A percentile compares a stretch with the other conserved stretches of the same genome.
Evolutionary conservation across 805 yeast genomes (phyloP).

Genomic region (Starmerella bombicola): DNA sequence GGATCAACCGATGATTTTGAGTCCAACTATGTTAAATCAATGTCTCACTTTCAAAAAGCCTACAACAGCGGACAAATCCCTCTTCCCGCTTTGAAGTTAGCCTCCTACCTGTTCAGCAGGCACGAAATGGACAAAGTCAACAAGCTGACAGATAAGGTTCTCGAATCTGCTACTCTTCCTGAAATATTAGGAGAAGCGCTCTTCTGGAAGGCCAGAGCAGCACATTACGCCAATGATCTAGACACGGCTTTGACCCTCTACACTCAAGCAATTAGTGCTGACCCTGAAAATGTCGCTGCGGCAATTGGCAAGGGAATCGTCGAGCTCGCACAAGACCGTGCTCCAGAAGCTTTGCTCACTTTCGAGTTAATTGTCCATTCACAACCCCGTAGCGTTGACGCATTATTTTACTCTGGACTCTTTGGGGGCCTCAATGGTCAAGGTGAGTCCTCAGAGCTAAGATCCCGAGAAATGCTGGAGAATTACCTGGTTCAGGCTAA

Average conservation of each 20-base stretch:
- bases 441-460: slow-evolving; percentile 23
- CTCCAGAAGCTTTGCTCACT: slow-evolving; percentile 76
- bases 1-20: slow-evolving; percentile 48
- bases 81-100: slow-evolving; percentile 46
- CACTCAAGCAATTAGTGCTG: slow-evolving; percentile 54
- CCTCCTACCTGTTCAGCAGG: slow-evolving; percentile 59
- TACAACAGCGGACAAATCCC: slow-evolving; percentile 39
- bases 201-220: slow-evolving; percentile 79
- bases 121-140: slow-evolving; percentile 47
- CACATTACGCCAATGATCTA: slow-evolving; percentile 47
- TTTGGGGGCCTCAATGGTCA: slow-evolving; percentile 32
- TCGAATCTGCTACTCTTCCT: slow-evolving; percentile 32
- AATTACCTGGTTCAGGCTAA: slow-evolving; percentile 52
- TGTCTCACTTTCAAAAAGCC: slow-evolving; percentile 35
- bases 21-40: slow-evolving; percentile 44
- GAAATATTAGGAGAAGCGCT: slow-evolving; percentile 46
- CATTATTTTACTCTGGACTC: slow-evolving; percentile 51
- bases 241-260: slow-evolving; percentile 61
- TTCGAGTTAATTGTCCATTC: slow-evolving; percentile 61
- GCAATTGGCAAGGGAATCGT: slow-evolving; percentile 79
- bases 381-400: slow-evolving; percentile 60
- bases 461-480: slow-evolving; percentile 55
- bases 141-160: slow-evolving; percentile 42
- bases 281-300: slow-evolving; percentile 51
- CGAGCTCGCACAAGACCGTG: slow-evolving; percentile 52